A percentile compares a stretch with the other conserved stretches of the same genome.
Conservation (phyloP, 164 flowering plant species). For the Stephania cephalantha region DNA sequence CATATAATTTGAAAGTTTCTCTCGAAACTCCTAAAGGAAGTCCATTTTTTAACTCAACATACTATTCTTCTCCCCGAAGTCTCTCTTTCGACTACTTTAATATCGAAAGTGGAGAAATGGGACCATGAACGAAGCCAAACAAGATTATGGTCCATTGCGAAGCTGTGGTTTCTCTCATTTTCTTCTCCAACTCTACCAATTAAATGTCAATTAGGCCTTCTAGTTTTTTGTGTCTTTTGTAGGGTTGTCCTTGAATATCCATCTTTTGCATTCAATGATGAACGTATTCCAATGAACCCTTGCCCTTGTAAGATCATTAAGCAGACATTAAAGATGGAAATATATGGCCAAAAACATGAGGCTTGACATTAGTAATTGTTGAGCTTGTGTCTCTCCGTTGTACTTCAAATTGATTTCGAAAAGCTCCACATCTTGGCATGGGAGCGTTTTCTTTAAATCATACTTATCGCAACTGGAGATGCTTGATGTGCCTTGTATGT, state of each 20-base stretch:
- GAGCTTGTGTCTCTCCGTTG: slow-evolving; percentile 14
- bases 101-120: too few relatives aligned
- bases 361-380: slow-evolving; percentile 10
- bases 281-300: not conserved
- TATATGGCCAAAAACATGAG: not conserved
- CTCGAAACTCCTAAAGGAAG: too few relatives aligned
- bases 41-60: too few relatives aligned
- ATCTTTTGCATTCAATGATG: not conserved
- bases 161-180: too few relatives aligned
- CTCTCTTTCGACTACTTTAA: too few relatives aligned
- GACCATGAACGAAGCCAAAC: too few relatives aligned
- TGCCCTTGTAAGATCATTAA: not conserved
- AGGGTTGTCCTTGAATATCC: not conserved
- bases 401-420: slow-evolving; percentile 22
- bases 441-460: slow-evolving; percentile 14
- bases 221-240: not conserved
- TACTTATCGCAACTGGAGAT: slow-evolving; percentile 16
- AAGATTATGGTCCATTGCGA: too few relatives aligned
- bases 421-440: slow-evolving; percentile 19
- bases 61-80: too few relatives aligned
- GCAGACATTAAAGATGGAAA: slow-evolving; percentile 7
- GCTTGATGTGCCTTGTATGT: slow-evolving; percentile 27
- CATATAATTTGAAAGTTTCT: too few relatives aligned
- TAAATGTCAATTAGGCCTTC: too few relatives aligned
- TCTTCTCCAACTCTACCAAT: too few relatives aligned